Evolutionary conservation across 257 asterid genomes (phyloP).

Genomic region (Ophiorrhiza pumila): DNA sequence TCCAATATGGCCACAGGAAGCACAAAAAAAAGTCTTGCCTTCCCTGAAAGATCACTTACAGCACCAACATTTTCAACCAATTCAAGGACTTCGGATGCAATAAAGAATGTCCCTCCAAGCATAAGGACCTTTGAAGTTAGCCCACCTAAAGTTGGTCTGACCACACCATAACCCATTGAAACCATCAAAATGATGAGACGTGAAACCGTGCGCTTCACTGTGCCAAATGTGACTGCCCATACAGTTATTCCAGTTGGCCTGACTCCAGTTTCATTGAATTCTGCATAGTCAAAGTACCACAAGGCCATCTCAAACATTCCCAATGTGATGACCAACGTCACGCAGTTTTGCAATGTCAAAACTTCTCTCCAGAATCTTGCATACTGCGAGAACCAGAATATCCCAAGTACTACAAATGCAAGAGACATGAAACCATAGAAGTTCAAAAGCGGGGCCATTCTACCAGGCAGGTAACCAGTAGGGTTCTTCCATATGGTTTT

Average conservation of each 20-base stretch:
- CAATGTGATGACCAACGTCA: slow-evolving; percentile 79
- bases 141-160: slow-evolving; percentile 93
- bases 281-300: slow-evolving; percentile 94
- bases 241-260: slow-evolving; percentile 86
- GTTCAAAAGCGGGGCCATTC: slow-evolving; percentile 96
- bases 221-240: slow-evolving; percentile 94
- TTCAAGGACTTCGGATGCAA: slow-evolving; percentile 85
- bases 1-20: slow-evolving; percentile 94
- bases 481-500: slow-evolving; percentile 96
- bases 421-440: slow-evolving; percentile 88
- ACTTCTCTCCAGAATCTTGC: slow-evolving; percentile 92
- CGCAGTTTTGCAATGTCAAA: slow-evolving; percentile 80
- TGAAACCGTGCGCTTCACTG: slow-evolving; percentile 83
- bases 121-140: slow-evolving; percentile 83
- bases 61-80: slow-evolving; percentile 88
- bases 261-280: slow-evolving; percentile 80
- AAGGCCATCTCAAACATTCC: slow-evolving; percentile 94
- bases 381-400: slow-evolving; percentile 94
- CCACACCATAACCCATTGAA: slow-evolving; percentile 98
- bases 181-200: slow-evolving; percentile 75
- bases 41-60: slow-evolving; percentile 87
- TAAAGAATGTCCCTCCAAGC: slow-evolving; percentile 88
- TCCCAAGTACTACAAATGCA: slow-evolving; percentile 73
- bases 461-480: slow-evolving; percentile 87
- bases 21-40: slow-evolving; percentile 76